phyloP scores from a whole-genome alignment of 148 eudicot species.

The Cornus kousa region DNA sequence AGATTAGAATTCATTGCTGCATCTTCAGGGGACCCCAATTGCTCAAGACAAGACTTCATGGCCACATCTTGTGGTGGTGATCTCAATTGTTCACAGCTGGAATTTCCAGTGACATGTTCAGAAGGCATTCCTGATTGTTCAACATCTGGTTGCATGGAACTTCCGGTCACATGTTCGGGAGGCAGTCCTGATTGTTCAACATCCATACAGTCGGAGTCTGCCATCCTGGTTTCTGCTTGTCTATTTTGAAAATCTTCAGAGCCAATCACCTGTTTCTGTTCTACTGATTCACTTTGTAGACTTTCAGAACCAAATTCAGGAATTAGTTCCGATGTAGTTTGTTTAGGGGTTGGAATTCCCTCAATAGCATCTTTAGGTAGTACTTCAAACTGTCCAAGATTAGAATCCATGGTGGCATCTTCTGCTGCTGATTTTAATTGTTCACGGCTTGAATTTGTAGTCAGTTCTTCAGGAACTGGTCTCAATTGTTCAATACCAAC shows the following conservation, averaged over 20 bases:
- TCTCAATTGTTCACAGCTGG: neutral
- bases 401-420: slow-evolving; percentile 8
- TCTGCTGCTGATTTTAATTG: slow-evolving; percentile 6
- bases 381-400: slow-evolving; percentile 1
- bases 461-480: slow-evolving; percentile 6
- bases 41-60: slow-evolving; percentile 2
- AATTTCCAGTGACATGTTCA: neutral
- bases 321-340: slow-evolving; percentile 5
- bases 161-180: slow-evolving; percentile 19
- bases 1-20: slow-evolving; percentile 17
- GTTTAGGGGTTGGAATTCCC: slow-evolving; percentile 5
- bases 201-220: neutral
- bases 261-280: slow-evolving; percentile 18
- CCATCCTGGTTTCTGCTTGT: slow-evolving; percentile 8
- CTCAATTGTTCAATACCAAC: slow-evolving; percentile 8
- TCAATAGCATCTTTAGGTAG: neutral
- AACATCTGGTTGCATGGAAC: slow-evolving; percentile 1
- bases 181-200: slow-evolving; percentile 13
- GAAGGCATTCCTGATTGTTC: neutral
- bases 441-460: slow-evolving; percentile 8
- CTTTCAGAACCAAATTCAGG: slow-evolving; percentile 8
- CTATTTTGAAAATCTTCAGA: slow-evolving; percentile 22
- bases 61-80: slow-evolving; percentile 3
- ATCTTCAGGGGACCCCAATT: slow-evolving; percentile 10
- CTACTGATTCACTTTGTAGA: slow-evolving; percentile 16